Evolutionary conservation across 495 filamentous ascomycete genomes (phyloP).

Genomic region (Penicillium arizonense): DNA sequence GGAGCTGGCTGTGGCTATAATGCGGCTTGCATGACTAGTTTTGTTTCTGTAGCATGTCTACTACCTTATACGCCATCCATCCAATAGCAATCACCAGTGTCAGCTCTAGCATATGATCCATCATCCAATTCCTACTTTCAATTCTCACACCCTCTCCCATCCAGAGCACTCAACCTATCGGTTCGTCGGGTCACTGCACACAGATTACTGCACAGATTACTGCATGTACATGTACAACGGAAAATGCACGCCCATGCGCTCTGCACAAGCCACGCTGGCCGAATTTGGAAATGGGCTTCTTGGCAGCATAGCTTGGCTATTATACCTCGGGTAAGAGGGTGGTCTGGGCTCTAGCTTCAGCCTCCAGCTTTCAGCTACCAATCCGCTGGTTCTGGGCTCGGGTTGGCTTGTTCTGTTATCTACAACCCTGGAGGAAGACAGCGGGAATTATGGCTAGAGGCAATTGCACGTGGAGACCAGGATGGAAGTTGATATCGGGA

Average conservation of each 20-base stretch:
- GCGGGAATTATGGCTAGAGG: too few relatives aligned
- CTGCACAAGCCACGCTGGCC: conserved; percentile 9
- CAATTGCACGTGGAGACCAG: too few relatives aligned
- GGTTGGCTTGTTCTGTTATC: too few relatives aligned
- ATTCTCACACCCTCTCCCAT: neutral
- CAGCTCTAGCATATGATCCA: neutral
- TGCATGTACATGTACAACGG: too few relatives aligned
- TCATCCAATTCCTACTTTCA: neutral
- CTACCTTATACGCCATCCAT: too few relatives aligned
- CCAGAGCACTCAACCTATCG: neutral
- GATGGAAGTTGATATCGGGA: conserved; percentile 1
- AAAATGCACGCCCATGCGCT: too few relatives aligned
- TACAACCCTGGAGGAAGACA: too few relatives aligned
- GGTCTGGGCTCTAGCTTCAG: neutral
- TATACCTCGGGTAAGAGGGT: neutral
- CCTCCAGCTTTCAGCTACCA: too few relatives aligned
- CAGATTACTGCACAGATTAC: too few relatives aligned
- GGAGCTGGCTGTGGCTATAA: too few relatives aligned
- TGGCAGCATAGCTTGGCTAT: conserved; percentile 11
- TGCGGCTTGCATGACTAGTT: too few relatives aligned
- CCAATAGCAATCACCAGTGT: neutral
- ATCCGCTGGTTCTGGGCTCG: neutral
- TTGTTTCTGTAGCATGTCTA: too few relatives aligned
- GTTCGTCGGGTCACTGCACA: conserved; percentile 1
- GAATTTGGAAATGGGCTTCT: conserved; percentile 10